phyloP scores from a whole-genome alignment of 257 asterid genomes.

The Capsicum chinense region DNA sequence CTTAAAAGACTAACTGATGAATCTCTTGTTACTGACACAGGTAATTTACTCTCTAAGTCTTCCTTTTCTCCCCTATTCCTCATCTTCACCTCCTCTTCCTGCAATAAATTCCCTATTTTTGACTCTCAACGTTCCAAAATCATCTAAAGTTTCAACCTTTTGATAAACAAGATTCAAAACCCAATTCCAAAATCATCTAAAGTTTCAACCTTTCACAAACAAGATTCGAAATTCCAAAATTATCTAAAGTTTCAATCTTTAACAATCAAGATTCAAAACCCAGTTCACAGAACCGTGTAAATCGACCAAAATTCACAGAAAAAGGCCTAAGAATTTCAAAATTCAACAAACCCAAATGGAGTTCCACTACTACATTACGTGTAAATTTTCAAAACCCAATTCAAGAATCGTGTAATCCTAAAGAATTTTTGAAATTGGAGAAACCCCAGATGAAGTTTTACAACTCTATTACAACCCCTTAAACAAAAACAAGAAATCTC shows the following conservation, averaged over 20 bases:
- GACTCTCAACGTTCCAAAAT: background rate
- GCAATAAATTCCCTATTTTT: background rate
- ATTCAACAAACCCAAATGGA: background rate
- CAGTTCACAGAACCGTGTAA: too few relatives aligned
- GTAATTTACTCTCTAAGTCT: constrained; percentile 47
- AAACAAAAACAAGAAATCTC: too few relatives aligned
- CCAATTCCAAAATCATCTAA: background rate
- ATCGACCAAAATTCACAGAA: too few relatives aligned
- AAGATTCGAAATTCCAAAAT: background rate
- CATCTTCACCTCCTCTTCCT: constrained; percentile 31
- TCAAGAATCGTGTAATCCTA: background rate
- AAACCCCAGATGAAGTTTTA: background rate
- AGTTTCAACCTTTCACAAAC: background rate
- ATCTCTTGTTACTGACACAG: constrained; percentile 45
- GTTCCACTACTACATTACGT: background rate
- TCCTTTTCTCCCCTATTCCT: constrained; percentile 68
- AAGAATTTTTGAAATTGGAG: background rate
- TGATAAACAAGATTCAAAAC: too few relatives aligned
- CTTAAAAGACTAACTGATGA: constrained; percentile 66
- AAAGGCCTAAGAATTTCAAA: background rate
- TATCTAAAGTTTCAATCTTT: background rate
- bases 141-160: too few relatives aligned
- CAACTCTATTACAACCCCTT: too few relatives aligned
- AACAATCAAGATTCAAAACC: background rate
- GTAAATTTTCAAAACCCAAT: background rate